A percentile compares a stretch with the other conserved stretches of the same genome.
phyloP scores from a whole-genome alignment of 306 rosid genomes.

The Potentilla sterilis region DNA sequence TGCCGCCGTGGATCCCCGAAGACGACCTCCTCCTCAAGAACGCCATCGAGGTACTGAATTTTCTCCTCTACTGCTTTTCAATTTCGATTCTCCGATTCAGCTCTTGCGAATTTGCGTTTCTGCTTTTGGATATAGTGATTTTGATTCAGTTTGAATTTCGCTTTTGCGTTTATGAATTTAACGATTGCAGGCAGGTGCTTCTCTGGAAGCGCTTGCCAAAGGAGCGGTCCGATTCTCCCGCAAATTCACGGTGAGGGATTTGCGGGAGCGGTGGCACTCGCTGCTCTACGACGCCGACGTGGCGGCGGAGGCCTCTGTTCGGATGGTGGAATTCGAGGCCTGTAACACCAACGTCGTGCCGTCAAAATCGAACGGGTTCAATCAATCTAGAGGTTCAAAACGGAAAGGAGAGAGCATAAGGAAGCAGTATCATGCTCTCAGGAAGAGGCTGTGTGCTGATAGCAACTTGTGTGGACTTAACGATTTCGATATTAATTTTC shows the following conservation, averaged over 20 bases:
- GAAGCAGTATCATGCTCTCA: constrained; percentile 39
- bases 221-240: constrained; percentile 83
- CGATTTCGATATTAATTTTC: constrained; percentile 28
- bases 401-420: constrained; percentile 46
- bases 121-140: background rate
- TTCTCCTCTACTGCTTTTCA: background rate
- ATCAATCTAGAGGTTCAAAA: constrained; percentile 29
- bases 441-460: constrained; percentile 40
- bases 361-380: constrained; percentile 28
- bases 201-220: constrained; percentile 81
- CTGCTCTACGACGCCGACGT: constrained; percentile 57
- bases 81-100: background rate
- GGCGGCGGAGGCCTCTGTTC: constrained; percentile 46
- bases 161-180: background rate
- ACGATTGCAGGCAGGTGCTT: constrained; percentile 59
- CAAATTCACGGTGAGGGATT: constrained; percentile 46
- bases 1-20: constrained; percentile 56
- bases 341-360: constrained; percentile 14
- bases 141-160: constrained; percentile 2
- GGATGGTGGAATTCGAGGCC: constrained; percentile 55
- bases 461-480: constrained; percentile 18
- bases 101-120: background rate
- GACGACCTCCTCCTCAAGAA: constrained; percentile 76
- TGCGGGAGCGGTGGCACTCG: constrained; percentile 67
- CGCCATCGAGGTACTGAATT: constrained; percentile 62